Conservation (phyloP, 2,329 filamentous ascomycete genomes). For the Myrmaecium sp. region DNA sequence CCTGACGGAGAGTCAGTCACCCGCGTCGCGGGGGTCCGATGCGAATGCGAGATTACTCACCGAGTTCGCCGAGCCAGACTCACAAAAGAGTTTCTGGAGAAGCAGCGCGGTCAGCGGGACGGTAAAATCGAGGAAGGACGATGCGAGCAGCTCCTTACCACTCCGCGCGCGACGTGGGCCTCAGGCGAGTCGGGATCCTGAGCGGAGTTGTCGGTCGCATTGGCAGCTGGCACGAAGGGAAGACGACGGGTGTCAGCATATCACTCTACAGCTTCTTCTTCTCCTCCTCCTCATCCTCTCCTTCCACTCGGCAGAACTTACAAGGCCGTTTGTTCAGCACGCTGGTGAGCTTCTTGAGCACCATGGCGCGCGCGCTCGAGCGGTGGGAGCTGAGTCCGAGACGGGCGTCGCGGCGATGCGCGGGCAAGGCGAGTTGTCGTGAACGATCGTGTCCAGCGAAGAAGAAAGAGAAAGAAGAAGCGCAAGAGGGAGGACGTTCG, state of each 20-base stretch:
- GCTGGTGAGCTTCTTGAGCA: slow-evolving; percentile 19
- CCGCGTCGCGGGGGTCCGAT: slow-evolving; percentile 1
- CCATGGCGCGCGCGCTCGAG: slow-evolving; percentile 12
- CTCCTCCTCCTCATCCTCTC: slow-evolving; percentile 5
- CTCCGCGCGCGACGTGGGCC: slow-evolving; percentile 45
- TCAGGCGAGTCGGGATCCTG: slow-evolving; percentile 43
- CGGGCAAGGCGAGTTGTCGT: too few species aligned
- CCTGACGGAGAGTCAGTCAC: slow-evolving; percentile 29
- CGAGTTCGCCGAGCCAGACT: slow-evolving; percentile 45
- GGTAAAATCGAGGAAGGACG: slow-evolving; percentile 1
- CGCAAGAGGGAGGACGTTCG: too few species aligned
- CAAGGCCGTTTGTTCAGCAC: slow-evolving; percentile 16
- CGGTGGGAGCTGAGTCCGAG: neutral
- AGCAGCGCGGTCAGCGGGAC: neutral
- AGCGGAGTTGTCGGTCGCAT: slow-evolving; percentile 7
- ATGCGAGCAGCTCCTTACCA: slow-evolving; percentile 35
- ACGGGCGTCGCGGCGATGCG: neutral
- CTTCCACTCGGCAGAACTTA: slow-evolving; percentile 6
- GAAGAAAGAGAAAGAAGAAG: too few species aligned
- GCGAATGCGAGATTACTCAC: slow-evolving; percentile 8
- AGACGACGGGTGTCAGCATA: too few species aligned
- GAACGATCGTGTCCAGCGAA: too few species aligned
- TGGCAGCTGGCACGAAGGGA: slow-evolving; percentile 3
- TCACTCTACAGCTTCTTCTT: too few species aligned
- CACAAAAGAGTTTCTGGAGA: slow-evolving; percentile 60